These are phyloP conservation scores for Neofusicoccum kwambonambiense DNA, from an alignment of 2,329 filamentous ascomycete genomes.

Conservation along the genomic window DNA sequence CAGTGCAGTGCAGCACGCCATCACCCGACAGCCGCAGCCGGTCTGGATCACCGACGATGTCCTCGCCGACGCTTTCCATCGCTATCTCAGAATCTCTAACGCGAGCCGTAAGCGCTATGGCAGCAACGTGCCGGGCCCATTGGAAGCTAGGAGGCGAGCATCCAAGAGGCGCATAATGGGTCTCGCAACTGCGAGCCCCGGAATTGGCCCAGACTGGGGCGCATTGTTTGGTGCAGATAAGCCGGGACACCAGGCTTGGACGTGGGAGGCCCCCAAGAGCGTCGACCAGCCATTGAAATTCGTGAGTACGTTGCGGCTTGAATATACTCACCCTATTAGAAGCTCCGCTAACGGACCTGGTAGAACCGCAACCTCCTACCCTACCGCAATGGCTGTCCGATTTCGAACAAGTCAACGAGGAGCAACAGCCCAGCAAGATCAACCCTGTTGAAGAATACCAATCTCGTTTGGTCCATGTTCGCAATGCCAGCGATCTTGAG, in stretches of 20 bases:
- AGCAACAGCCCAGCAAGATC: not conserved
- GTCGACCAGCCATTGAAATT: not conserved
- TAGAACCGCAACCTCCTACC: not conserved
- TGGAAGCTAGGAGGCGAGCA: slow-evolving; percentile 59
- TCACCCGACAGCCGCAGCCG: slow-evolving; percentile 42
- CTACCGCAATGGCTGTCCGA: slow-evolving; percentile 5
- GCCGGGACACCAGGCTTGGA: not conserved
- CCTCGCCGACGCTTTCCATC: slow-evolving; percentile 51
- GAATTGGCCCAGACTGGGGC: slow-evolving; percentile 2
- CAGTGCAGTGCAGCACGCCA: slow-evolving; percentile 48
- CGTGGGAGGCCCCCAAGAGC: slow-evolving; percentile 4
- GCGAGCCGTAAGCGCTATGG: slow-evolving; percentile 53
- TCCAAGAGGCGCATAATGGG: slow-evolving; percentile 57
- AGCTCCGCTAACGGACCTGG: not conserved
- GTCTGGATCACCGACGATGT: slow-evolving; percentile 62
- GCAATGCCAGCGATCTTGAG: not conserved
- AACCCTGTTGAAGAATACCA: not conserved
- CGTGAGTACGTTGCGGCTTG: not conserved
- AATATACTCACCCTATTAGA: too few relatives aligned
- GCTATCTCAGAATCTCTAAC: slow-evolving; percentile 40
- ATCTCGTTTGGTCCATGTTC: not conserved
- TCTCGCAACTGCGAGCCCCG: slow-evolving; percentile 33
- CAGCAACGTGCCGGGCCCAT: slow-evolving; percentile 61
- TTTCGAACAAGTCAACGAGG: not conserved
- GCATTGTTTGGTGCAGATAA: slow-evolving; percentile 11